A percentile compares a stretch with the other conserved stretches of the same genome.
These are phyloP conservation scores for Cyberlindnera amylophila DNA, from an alignment of 805 yeast species.

Conservation along the genomic window DNA sequence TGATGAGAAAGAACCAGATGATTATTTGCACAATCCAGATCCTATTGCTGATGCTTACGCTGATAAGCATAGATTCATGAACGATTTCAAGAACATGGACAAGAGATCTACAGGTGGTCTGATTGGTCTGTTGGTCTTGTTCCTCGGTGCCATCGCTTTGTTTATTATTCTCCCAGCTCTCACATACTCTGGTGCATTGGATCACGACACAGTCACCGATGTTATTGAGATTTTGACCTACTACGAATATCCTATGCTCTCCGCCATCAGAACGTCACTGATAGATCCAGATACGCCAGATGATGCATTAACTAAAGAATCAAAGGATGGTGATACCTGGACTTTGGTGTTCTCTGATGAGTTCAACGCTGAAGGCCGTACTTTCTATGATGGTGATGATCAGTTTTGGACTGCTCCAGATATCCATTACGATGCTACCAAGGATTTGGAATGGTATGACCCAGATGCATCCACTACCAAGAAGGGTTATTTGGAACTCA, in stretches of 20 bases:
- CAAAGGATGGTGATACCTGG: conserved; percentile 66
- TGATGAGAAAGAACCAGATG: conserved; percentile 94
- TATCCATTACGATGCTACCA: conserved; percentile 79
- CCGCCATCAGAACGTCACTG: conserved; percentile 48
- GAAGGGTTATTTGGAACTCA: conserved; percentile 64
- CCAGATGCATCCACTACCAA: conserved; percentile 84
- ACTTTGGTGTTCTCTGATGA: conserved; percentile 84
- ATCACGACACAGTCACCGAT: conserved; percentile 17
- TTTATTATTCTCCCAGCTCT: conserved; percentile 80
- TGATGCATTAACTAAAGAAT: conserved; percentile 43
- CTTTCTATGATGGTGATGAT: conserved; percentile 87
- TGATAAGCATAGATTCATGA: conserved; percentile 62
- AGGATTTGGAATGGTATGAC: conserved; percentile 90
- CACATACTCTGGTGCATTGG: conserved; percentile 71
- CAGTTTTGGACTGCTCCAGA: conserved; percentile 88
- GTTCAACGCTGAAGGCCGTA: conserved; percentile 84
- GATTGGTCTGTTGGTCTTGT: conserved; percentile 53
- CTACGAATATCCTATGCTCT: conserved; percentile 47
- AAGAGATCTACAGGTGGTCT: conserved; percentile 58
- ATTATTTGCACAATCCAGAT: conserved; percentile 92
- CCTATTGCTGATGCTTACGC: conserved; percentile 87
- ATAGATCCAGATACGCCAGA: conserved; percentile 64
- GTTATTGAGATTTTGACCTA: conserved; percentile 40
- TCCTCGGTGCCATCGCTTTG: conserved; percentile 58
- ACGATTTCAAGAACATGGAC: conserved; percentile 67